phyloP scores from a whole-genome alignment of 2,329 filamentous ascomycete species.

The Penicillium verrucosum region DNA sequence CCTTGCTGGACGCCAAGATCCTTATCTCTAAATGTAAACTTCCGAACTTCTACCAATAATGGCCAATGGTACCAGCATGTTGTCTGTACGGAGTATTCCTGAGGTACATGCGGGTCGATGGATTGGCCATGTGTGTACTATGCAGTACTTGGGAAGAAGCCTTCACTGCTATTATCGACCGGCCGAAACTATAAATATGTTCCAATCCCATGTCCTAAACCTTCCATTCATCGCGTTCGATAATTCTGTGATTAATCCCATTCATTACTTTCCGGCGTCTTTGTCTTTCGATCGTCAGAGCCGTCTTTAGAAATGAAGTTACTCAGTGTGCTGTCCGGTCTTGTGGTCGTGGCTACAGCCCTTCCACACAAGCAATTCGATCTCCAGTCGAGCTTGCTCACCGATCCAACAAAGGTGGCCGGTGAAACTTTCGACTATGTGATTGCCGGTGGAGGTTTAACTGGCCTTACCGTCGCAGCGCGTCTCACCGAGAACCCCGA shows the following conservation, averaged over 20 bases:
- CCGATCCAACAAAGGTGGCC: background rate
- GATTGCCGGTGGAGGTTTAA: background rate
- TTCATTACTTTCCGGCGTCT: background rate
- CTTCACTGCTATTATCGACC: background rate
- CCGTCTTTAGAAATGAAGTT: background rate
- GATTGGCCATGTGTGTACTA: background rate
- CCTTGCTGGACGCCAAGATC: background rate
- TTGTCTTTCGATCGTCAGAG: background rate
- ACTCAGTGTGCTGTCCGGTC: background rate
- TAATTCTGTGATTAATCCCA: background rate
- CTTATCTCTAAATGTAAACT: background rate
- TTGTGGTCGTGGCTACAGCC: background rate
- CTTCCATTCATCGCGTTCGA: background rate
- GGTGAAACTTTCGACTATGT: background rate
- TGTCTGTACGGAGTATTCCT: background rate
- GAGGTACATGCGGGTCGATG: background rate
- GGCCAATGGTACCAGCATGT: background rate
- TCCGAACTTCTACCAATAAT: background rate
- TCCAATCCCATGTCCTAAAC: background rate
- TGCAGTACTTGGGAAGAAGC: no score
- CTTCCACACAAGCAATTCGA: background rate
- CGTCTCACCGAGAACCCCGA: background rate
- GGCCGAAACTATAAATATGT: background rate
- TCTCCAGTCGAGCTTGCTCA: background rate
- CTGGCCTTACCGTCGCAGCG: background rate